Evolutionary conservation across 345 rosid genomes (phyloP).

Genomic region (Populus tremula): DNA sequence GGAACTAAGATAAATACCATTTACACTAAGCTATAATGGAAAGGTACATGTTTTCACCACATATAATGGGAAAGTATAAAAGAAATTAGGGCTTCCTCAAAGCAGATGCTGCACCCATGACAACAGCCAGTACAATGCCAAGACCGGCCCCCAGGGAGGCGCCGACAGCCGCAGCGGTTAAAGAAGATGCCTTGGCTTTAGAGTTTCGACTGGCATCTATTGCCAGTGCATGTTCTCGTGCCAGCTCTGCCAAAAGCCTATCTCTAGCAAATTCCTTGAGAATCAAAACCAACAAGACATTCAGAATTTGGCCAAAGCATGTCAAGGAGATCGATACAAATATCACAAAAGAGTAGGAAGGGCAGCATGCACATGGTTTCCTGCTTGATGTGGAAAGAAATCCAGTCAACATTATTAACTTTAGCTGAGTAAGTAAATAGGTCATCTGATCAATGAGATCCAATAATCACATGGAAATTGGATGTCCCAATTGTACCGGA

Average conservation of each 20-base stretch:
- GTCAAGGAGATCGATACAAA: background rate
- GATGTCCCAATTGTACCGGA: too few species aligned
- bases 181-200: constrained; percentile 55
- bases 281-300: constrained; percentile 12
- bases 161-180: constrained; percentile 84
- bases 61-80: background rate
- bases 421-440: background rate
- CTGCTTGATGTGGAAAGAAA: background rate
- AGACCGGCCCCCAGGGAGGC: constrained; percentile 97
- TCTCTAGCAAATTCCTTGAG: constrained; percentile 74
- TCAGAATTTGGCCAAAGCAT: background rate
- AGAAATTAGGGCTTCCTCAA: constrained; percentile 70
- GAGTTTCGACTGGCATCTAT: constrained; percentile 34
- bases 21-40: background rate
- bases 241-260: constrained; percentile 54
- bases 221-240: constrained; percentile 41
- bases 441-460: too few species aligned
- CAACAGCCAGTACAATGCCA: constrained; percentile 85
- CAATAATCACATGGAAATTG: too few species aligned
- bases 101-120: constrained; percentile 96
- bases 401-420: background rate
- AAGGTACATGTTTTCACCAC: background rate
- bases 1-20: background rate
- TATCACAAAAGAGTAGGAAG: too few species aligned
- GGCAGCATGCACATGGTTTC: too few species aligned